A percentile compares a stretch with the other conserved stretches of the same genome.
Conservation (phyloP, 148 eudicot genomes). For the Chenopodium suecicum region DNA sequence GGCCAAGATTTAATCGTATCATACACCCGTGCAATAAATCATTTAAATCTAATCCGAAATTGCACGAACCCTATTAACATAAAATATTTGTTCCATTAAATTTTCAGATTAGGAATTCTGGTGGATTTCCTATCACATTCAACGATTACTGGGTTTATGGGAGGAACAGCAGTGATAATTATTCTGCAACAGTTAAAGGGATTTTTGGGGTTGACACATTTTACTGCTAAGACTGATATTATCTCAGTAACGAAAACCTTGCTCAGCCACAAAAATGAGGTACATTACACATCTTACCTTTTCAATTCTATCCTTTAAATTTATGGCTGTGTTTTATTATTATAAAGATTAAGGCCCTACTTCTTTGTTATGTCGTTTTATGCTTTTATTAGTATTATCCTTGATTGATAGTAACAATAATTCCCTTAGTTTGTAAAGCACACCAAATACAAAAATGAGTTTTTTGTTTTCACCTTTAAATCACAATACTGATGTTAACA, state of each 20-base stretch:
- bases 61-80: no score
- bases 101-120: slow-evolving; percentile 68
- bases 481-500: no score
- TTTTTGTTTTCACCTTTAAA: no score
- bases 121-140: slow-evolving; percentile 94
- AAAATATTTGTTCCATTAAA: neutral
- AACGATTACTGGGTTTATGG: slow-evolving; percentile 89
- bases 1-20: no score
- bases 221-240: slow-evolving; percentile 60
- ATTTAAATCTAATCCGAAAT: no score
- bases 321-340: neutral
- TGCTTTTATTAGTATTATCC: no score
- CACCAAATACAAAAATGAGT: no score
- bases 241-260: slow-evolving; percentile 52
- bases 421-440: no score
- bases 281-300: slow-evolving; percentile 21
- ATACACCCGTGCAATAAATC: no score
- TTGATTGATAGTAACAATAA: no score
- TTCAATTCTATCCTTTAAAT: neutral
- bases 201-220: slow-evolving; percentile 65
- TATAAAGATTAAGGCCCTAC: neutral
- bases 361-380: neutral
- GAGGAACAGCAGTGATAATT: slow-evolving; percentile 84
- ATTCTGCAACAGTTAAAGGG: slow-evolving; percentile 80
- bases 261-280: slow-evolving; percentile 53